Evolutionary conservation across 805 yeast species (phyloP), one percentile per base, ranked within the genome.

Genomic region (Candida tammaniensis): DNA sequence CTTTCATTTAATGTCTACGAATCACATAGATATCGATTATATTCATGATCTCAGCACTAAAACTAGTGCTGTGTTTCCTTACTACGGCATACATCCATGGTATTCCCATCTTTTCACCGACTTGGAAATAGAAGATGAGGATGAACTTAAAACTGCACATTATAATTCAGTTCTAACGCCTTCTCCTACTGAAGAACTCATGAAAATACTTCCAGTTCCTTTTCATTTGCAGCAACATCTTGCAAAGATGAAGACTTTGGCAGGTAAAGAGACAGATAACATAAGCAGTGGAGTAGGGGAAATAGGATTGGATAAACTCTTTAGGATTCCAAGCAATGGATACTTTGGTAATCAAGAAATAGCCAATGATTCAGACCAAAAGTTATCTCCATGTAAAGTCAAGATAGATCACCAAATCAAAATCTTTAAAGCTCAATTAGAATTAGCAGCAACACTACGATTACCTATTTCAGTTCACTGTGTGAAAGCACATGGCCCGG

Each of bases 31-130:
- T 44, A 31, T 66, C 10, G 50, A 44, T 4, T 37, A 55, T 17
- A 36, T 67, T 3, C 55, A 31, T 40, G 12, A 17, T 13, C 19
- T 50, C 17, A 43, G 42, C 38, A 27, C 30, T 13, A 19, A 35
- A 2, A 4, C 25, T 2, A 15, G 15, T 10, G 22, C 31, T 6
- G 41, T 71, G 1, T 52, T 61, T 7, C 74, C 82, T 0, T 72
- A 74, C 24, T 74, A 76, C 49, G 95, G 98, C 0, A 64, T 87
- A 1, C 98, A 91, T 57, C 98, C 98, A 0, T 91, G 98, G 98
- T 89, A 76, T 49, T 59, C 79, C 3, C 95, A 89, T 54, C 43
- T 81, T 13, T 82, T 77, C 42, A 61, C 73, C 2, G 47, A 57
- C n/a, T 12, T 35, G 10, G 24, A 32, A 5, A 21, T 23, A 7